Conservation (phyloP, 179 eudicot species). For the Beta macrorhiza region DNA sequence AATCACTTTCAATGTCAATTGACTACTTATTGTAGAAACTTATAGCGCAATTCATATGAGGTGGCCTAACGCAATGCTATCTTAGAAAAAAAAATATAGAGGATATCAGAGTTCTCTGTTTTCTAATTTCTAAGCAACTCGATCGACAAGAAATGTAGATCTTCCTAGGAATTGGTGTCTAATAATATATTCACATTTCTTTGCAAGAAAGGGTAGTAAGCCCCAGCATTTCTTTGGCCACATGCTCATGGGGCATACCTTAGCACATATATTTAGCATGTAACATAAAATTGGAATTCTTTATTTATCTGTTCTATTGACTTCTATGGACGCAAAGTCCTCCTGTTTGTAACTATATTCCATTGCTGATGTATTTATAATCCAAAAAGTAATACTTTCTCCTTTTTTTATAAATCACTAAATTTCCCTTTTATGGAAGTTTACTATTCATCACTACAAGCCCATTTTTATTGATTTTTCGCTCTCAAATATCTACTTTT, state of each 20-base stretch:
- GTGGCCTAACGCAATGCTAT: not conserved
- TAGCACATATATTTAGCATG: not conserved
- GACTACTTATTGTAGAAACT: not conserved
- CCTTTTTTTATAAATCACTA: no score
- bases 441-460: no score
- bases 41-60: not conserved
- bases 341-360: not conserved
- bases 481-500: no score
- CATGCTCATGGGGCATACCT: not conserved
- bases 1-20: not conserved
- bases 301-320: not conserved
- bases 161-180: not conserved
- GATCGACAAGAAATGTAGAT: not conserved
- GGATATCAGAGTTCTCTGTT: not conserved
- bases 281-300: not conserved
- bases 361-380: not conserved
- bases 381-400: no score
- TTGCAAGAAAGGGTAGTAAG: not conserved
- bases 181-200: not conserved
- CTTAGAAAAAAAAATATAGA: not conserved
- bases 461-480: no score
- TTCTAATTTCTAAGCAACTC: not conserved
- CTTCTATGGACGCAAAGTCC: not conserved
- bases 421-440: no score
- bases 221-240: not conserved